phyloP scores from a whole-genome alignment of 2,329 filamentous ascomycete species.

The Ophiosphaerella korrae region DNA sequence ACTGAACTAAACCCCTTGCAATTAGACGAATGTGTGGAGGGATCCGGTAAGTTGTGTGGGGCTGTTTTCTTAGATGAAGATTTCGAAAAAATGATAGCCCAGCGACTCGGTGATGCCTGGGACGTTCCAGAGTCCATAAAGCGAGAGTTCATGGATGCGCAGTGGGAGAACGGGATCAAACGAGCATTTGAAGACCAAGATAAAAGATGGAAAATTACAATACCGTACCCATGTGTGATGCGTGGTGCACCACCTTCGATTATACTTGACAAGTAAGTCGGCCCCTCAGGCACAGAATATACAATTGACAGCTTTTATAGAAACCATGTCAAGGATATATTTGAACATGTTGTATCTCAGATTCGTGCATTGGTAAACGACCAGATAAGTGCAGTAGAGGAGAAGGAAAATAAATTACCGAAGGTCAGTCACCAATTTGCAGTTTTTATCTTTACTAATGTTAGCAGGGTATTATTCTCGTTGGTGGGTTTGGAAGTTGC shows the following conservation, averaged over 20 bases:
- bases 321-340: constrained; percentile 6
- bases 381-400: constrained; percentile 2
- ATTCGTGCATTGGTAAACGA: constrained; percentile 10
- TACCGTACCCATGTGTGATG: constrained; percentile 7
- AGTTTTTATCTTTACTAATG: neutral
- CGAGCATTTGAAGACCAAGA: constrained; percentile 16
- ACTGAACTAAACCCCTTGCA: constrained; percentile 11
- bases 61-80: constrained; percentile 22
- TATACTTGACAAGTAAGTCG: constrained; percentile 4
- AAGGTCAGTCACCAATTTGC: neutral
- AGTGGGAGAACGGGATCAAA: constrained; percentile 32
- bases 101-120: constrained; percentile 11
- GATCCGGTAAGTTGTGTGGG: constrained; percentile 17
- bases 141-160: constrained; percentile 21
- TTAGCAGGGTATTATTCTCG: constrained; percentile 10
- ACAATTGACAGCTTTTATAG: neutral
- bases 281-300: neutral
- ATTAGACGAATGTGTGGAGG: constrained; percentile 15
- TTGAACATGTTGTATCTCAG: constrained; percentile 8
- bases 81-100: constrained; percentile 16
- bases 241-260: constrained; percentile 6
- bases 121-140: constrained; percentile 11
- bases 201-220: constrained; percentile 7
- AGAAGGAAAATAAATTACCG: neutral
- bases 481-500: constrained; percentile 16